Conservation (phyloP, 2,329 filamentous ascomycete genomes). For the Fusarium sp. region DNA sequence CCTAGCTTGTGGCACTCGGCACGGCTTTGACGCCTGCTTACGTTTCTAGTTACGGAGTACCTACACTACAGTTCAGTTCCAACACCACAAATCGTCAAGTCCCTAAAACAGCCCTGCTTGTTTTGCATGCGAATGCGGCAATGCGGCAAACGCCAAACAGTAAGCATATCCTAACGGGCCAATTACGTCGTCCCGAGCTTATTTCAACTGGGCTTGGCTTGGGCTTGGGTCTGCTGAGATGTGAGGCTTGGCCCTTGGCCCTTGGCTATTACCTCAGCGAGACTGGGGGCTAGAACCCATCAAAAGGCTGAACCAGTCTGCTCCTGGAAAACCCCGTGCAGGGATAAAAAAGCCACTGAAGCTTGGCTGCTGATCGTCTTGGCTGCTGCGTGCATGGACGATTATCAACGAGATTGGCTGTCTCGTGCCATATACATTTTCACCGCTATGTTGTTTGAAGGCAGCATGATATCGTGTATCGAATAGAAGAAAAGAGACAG, state of each 20-base stretch:
- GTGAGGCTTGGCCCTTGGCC: background rate
- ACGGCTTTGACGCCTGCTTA: background rate
- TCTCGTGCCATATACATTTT: constrained; percentile 15
- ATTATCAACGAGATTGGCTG: constrained; percentile 8
- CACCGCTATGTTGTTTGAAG: constrained; percentile 10
- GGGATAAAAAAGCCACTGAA: constrained; percentile 32
- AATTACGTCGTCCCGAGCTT: constrained; percentile 34
- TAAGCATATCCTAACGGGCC: constrained; percentile 36
- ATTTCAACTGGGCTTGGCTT: constrained; percentile 27
- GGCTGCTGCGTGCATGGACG: constrained; percentile 19
- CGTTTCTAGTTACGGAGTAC: background rate
- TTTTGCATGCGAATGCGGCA: constrained; percentile 34
- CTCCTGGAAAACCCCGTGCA: constrained; percentile 37
- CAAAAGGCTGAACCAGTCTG: constrained; percentile 27
- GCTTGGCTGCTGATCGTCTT: constrained; percentile 43
- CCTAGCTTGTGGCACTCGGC: background rate
- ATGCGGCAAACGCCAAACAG: constrained; percentile 32
- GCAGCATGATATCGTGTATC: background rate
- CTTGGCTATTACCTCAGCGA: constrained; percentile 32
- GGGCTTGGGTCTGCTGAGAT: constrained; percentile 12
- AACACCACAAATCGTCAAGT: constrained; percentile 13
- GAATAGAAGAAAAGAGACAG: background rate
- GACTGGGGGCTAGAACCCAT: constrained; percentile 35
- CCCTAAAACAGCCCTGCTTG: constrained; percentile 14
- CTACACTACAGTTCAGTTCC: constrained; percentile 3